Percentiles rank a stretch among this genome's conserved stretches.
phyloP scores from a whole-genome alignment of 2,329 filamentous ascomycete species.

The Cercospora sp. region DNA sequence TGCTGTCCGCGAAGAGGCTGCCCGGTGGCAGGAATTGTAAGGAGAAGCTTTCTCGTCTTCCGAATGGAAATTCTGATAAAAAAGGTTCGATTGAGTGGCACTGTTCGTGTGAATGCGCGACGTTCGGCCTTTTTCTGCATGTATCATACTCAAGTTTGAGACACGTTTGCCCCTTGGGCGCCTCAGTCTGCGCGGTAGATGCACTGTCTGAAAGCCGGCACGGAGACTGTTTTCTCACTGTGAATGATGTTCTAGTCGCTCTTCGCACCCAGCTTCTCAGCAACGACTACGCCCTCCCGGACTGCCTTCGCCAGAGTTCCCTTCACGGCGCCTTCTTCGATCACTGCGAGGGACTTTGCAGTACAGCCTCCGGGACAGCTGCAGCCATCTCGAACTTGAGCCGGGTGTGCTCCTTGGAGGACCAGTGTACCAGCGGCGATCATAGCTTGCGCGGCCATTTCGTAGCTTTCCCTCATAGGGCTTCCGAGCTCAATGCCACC shows the following conservation, averaged over 20 bases:
- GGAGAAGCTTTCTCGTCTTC: no score
- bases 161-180: background rate
- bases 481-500: conserved; percentile 78
- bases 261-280: background rate
- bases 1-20: no score
- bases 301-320: conserved; percentile 68
- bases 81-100: background rate
- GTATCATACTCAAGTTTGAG: background rate
- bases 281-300: conserved; percentile 52
- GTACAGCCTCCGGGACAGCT: conserved; percentile 76
- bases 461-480: conserved; percentile 68
- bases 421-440: conserved; percentile 70
- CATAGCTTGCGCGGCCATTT: conserved; percentile 80
- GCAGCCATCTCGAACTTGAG: conserved; percentile 74
- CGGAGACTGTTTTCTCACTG: background rate
- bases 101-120: background rate
- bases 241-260: background rate
- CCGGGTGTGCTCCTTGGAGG: conserved; percentile 69
- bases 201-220: background rate
- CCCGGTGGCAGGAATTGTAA: no score
- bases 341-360: conserved; percentile 68
- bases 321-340: conserved; percentile 72
- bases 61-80: background rate
- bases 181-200: background rate
- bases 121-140: background rate